These are phyloP conservation scores for Cercospora zeae-maydis DNA, from an alignment of 2,329 filamentous ascomycete species.

Conservation along the genomic window DNA sequence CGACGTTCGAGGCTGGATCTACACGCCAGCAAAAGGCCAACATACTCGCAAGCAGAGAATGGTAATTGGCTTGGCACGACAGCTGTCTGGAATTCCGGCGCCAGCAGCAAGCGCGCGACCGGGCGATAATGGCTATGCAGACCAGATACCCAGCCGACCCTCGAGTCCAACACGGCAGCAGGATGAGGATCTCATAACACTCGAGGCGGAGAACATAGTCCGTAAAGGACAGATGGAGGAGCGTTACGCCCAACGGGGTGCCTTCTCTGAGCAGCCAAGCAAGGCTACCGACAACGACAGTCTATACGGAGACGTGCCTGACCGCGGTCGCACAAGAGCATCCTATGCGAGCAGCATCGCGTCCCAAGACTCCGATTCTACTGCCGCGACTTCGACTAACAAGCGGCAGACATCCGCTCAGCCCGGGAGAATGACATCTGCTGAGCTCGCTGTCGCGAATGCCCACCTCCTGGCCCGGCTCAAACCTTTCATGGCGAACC, in stretches of 20 bases:
- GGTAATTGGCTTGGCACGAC: conserved; percentile 78
- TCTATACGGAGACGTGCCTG: conserved; percentile 35
- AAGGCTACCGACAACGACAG: conserved; percentile 45
- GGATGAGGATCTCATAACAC: conserved; percentile 65
- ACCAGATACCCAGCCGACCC: conserved; percentile 44
- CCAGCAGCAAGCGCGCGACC: conserved; percentile 47
- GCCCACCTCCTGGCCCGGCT: conserved; percentile 82
- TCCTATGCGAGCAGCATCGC: conserved; percentile 26
- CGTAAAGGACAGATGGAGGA: conserved; percentile 68
- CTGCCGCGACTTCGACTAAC: conserved; percentile 39
- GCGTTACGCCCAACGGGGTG: conserved; percentile 59
- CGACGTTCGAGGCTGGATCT: conserved; percentile 94
- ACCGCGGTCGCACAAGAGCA: conserved; percentile 20
- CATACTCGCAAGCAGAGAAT: conserved; percentile 84
- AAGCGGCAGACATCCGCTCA: conserved; percentile 51
- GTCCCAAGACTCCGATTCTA: conserved; percentile 25
- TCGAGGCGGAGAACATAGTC: conserved; percentile 74
- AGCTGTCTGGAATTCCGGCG: conserved; percentile 80
- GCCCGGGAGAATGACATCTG: conserved; percentile 64
- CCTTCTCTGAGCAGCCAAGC: conserved; percentile 66
- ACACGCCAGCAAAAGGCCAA: conserved; percentile 76
- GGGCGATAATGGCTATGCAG: conserved; percentile 39
- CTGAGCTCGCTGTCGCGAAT: conserved; percentile 77
- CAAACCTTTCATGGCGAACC: conserved; percentile 83
- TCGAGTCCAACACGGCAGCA: conserved; percentile 43